A percentile compares a stretch with the other conserved stretches of the same genome.
These are phyloP conservation scores for Populus alba DNA, from an alignment of 345 rosid species.

Conservation along the genomic window DNA sequence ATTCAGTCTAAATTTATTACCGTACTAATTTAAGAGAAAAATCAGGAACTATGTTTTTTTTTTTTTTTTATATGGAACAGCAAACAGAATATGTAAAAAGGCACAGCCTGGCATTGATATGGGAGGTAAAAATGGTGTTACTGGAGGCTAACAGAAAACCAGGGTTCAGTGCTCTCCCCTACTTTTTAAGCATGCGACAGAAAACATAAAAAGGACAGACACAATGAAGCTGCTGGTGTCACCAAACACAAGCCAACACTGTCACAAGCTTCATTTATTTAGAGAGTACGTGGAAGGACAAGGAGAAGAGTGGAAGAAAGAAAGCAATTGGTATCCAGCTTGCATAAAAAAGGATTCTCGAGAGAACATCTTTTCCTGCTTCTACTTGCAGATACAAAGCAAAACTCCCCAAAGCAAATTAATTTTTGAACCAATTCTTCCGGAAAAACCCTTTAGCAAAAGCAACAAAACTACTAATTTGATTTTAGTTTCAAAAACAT, in stretches of 20 bases:
- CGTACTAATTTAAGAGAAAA: too few species aligned
- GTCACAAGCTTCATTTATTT: not conserved
- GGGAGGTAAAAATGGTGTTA: not conserved
- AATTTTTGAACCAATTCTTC: not conserved
- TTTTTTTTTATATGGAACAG: too few species aligned
- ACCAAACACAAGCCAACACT: not conserved
- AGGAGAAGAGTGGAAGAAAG: not conserved
- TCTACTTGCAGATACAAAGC: not conserved
- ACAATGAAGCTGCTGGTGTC: not conserved
- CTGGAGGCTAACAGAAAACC: not conserved
- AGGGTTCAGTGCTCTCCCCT: not conserved
- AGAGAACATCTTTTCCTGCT: not conserved
- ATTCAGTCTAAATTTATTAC: too few species aligned
- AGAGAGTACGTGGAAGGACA: not conserved
- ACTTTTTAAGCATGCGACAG: not conserved
- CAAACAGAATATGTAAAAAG: not conserved
- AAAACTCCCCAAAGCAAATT: not conserved
- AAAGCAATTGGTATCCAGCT: slow-evolving; percentile 19
- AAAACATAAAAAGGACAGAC: not conserved
- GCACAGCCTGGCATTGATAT: too few species aligned
- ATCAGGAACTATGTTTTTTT: too few species aligned
- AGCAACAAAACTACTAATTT: not conserved
- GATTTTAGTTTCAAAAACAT: too few species aligned
- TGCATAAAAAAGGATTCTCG: not conserved
- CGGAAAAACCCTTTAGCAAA: not conserved